Evolutionary conservation across 2,329 filamentous ascomycete genomes (phyloP).

Genomic region (Bipolaris cookei): DNA sequence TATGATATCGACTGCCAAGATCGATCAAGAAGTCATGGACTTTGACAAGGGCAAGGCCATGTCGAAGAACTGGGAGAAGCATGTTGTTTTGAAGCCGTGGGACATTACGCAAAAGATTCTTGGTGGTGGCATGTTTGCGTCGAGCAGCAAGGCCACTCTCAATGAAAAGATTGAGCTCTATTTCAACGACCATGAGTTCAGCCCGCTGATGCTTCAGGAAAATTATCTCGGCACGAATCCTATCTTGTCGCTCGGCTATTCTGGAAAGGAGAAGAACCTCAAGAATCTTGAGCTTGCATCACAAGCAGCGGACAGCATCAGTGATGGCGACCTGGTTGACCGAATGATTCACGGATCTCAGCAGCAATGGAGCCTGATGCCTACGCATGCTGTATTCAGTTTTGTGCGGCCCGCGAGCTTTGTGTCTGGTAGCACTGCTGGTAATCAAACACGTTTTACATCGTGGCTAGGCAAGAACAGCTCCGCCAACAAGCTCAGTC

Average conservation of each 20-base stretch:
- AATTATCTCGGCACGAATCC: slow-evolving; percentile 92
- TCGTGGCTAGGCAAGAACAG: slow-evolving; percentile 96
- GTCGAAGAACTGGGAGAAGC: slow-evolving; percentile 98
- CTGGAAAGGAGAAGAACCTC: slow-evolving; percentile 72
- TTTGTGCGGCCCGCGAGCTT: slow-evolving; percentile 91
- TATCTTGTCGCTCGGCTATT: slow-evolving; percentile 65
- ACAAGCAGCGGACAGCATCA: slow-evolving; percentile 92
- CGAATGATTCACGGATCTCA: slow-evolving; percentile 98
- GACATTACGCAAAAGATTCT: slow-evolving; percentile 96
- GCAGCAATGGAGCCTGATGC: slow-evolving; percentile 98
- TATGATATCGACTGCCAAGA: slow-evolving; percentile 93
- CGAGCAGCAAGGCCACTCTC: slow-evolving; percentile 80
- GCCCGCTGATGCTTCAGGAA: slow-evolving; percentile 96
- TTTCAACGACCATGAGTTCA: slow-evolving; percentile 99
- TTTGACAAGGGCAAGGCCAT: slow-evolving; percentile 89
- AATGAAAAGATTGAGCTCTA: slow-evolving; percentile 99
- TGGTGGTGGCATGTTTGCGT: slow-evolving; percentile 82
- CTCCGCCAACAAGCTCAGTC: slow-evolving; percentile 73
- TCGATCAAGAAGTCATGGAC: slow-evolving; percentile 80
- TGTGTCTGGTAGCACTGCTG: slow-evolving; percentile 74
- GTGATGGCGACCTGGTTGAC: slow-evolving; percentile 93
- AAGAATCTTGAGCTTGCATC: slow-evolving; percentile 88
- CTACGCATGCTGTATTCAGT: slow-evolving; percentile 92
- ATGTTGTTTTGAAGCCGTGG: slow-evolving; percentile 95
- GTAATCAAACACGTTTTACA: slow-evolving; percentile 75